Conservation (phyloP, 306 rosid genomes). For the Castanea crenata region DNA sequence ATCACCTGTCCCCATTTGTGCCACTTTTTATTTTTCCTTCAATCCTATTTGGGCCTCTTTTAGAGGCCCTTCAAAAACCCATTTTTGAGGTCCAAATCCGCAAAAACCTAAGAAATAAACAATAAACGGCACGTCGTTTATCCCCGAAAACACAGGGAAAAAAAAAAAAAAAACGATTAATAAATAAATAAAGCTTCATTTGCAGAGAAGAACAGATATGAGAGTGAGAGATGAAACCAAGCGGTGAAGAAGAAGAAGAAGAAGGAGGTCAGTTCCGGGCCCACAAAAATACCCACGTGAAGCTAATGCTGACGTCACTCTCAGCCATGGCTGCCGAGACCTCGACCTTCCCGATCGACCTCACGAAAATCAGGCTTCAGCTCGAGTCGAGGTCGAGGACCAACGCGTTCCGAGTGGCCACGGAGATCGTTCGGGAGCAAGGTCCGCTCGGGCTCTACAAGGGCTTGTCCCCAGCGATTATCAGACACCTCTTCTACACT, state of each 20-base stretch:
- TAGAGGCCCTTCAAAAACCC: too few species aligned
- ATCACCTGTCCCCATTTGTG: too few species aligned
- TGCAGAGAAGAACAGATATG: too few species aligned
- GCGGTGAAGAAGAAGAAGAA: not conserved
- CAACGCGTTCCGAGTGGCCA: slow-evolving; percentile 53
- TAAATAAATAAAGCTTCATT: too few species aligned
- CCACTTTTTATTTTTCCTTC: too few species aligned
- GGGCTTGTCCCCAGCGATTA: slow-evolving; percentile 81
- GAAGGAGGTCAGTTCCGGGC: too few species aligned
- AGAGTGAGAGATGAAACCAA: slow-evolving; percentile 26
- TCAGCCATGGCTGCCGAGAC: slow-evolving; percentile 89
- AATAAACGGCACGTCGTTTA: too few species aligned
- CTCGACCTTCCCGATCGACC: slow-evolving; percentile 78
- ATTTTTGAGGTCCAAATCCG: too few species aligned
- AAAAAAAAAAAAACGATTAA: too few species aligned
- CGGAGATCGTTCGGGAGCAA: slow-evolving; percentile 52
- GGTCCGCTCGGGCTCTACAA: slow-evolving; percentile 68
- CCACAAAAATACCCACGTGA: slow-evolving; percentile 29
- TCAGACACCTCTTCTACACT: slow-evolving; percentile 74
- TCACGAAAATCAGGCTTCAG: slow-evolving; percentile 86
- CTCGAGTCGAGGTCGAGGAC: slow-evolving; percentile 45
- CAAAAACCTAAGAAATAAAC: too few species aligned
- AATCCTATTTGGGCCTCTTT: too few species aligned
- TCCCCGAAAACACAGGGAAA: too few species aligned
- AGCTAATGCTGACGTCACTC: slow-evolving; percentile 57